Percentiles rank a stretch among this genome's conserved stretches.
Evolutionary conservation across 2,329 filamentous ascomycete species (phyloP).

Genomic region (Talaromyces funiculosus): DNA sequence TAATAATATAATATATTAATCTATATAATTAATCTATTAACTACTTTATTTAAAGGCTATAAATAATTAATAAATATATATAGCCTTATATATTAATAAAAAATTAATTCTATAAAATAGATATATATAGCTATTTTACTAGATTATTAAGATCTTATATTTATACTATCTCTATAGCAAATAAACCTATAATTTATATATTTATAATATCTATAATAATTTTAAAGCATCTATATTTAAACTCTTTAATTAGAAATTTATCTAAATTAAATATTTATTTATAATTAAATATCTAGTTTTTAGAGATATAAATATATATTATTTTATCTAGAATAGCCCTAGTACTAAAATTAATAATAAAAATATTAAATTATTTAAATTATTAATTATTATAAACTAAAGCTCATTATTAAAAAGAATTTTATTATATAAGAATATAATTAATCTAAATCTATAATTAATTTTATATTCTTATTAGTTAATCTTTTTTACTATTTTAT

Average conservation of each 20-base stretch:
- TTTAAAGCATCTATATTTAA: not conserved
- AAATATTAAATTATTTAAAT: not conserved
- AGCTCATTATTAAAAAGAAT: not conserved
- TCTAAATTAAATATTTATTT: not conserved
- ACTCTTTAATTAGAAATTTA: not conserved
- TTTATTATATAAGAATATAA: not conserved
- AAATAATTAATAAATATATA: not conserved
- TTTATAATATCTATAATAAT: not conserved
- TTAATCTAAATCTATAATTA: not conserved
- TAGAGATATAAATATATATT: constrained; percentile 19
- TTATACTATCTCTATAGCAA: not conserved
- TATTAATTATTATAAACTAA: not conserved
- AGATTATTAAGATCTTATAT: not conserved
- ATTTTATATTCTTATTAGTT: not conserved
- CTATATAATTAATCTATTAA: not conserved
- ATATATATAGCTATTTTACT: not conserved
- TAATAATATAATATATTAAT: not conserved
- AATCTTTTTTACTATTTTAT: not conserved
- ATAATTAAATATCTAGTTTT: constrained; percentile 1
- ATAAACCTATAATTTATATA: not conserved
- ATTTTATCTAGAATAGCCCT: constrained; percentile 15
- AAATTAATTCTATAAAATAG: not conserved
- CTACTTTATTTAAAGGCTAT: not conserved
- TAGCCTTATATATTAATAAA: not conserved
- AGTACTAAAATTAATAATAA: constrained; percentile 1